Conservation (phyloP, 495 filamentous ascomycete species). For the Glutinoglossum americanum region DNA sequence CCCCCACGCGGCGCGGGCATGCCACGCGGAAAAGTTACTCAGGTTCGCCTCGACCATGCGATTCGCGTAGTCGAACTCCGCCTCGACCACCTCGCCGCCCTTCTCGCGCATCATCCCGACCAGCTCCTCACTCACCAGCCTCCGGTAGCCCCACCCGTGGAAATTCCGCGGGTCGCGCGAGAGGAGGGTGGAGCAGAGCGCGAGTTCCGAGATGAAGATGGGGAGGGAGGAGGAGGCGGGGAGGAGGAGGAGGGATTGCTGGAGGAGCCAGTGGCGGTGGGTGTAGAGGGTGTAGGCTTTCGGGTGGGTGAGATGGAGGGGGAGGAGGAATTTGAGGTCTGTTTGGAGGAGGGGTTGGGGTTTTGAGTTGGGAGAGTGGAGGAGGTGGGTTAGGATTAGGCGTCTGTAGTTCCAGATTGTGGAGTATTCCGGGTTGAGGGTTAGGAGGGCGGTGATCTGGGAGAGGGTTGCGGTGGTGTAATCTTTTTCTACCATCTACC, state of each 20-base stretch:
- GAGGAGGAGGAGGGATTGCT: slow-evolving; percentile 42
- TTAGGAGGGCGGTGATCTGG: slow-evolving; percentile 60
- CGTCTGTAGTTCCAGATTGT: slow-evolving; percentile 95
- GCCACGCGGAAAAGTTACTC: slow-evolving; percentile 96
- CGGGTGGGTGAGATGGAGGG: slow-evolving; percentile 61
- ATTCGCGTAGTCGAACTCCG: slow-evolving; percentile 76
- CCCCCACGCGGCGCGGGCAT: slow-evolving; percentile 68
- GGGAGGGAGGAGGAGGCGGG: slow-evolving; percentile 27
- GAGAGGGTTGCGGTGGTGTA: slow-evolving; percentile 45
- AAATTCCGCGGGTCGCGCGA: slow-evolving; percentile 77
- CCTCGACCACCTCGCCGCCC: slow-evolving; percentile 38
- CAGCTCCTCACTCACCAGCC: slow-evolving; percentile 45
- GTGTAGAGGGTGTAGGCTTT: slow-evolving; percentile 99
- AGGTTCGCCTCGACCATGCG: slow-evolving; percentile 65
- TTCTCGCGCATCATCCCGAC: slow-evolving; percentile 26
- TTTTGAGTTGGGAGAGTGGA: not conserved
- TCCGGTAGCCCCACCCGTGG: slow-evolving; percentile 87
- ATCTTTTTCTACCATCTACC: slow-evolving; percentile 31
- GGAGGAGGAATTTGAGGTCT: slow-evolving; percentile 64
- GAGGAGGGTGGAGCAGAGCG: slow-evolving; percentile 67
- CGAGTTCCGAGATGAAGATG: slow-evolving; percentile 70
- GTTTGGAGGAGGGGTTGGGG: slow-evolving; percentile 19
- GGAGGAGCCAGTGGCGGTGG: slow-evolving; percentile 73
- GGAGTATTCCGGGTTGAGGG: slow-evolving; percentile 90
- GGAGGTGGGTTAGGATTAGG: not conserved